These are phyloP conservation scores for Crithidia fasciculata DNA, from an alignment of 208 protist genomes.

Conservation along the genomic window DNA sequence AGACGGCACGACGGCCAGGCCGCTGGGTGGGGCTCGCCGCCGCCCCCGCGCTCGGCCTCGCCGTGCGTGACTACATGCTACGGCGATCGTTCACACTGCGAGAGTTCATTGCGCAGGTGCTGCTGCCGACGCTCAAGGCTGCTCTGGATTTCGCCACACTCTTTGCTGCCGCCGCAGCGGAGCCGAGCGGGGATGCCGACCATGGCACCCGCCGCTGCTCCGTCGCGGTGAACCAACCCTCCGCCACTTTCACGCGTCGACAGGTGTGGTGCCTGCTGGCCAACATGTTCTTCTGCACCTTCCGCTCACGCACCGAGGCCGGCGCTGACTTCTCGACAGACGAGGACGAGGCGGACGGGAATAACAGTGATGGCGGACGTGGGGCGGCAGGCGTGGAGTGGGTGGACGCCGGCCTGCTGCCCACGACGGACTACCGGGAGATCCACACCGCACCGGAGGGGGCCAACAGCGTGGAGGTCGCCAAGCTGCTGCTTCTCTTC, in stretches of 20 bases:
- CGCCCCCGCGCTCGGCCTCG: conserved; percentile 10
- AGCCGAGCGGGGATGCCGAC: neutral
- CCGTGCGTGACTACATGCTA: conserved; percentile 15
- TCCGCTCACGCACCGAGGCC: conserved; percentile 11
- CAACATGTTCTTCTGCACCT: conserved; percentile 33
- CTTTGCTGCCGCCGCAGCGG: neutral
- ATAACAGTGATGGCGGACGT: neutral
- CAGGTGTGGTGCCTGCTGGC: conserved; percentile 28
- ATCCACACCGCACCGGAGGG: conserved; percentile 18
- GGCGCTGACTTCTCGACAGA: neutral
- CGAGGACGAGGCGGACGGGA: neutral
- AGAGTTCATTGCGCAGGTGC: conserved; percentile 15
- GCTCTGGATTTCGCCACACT: conserved; percentile 13
- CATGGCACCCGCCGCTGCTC: neutral
- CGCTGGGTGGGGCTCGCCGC: conserved; percentile 17
- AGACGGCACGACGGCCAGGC: neutral
- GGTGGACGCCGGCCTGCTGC: conserved; percentile 17
- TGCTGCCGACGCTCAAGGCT: conserved; percentile 17
- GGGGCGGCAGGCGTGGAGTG: conserved; percentile 1
- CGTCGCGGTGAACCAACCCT: neutral
- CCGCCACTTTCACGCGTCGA: conserved; percentile 1
- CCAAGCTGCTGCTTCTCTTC: conserved; percentile 35
- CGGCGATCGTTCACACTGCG: conserved; percentile 4
- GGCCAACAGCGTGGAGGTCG: conserved; percentile 23
- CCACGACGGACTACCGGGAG: conserved; percentile 31